Evolutionary conservation across 2,329 filamentous ascomycete genomes (phyloP).

Genomic region (Sporothrix brasiliensis): DNA sequence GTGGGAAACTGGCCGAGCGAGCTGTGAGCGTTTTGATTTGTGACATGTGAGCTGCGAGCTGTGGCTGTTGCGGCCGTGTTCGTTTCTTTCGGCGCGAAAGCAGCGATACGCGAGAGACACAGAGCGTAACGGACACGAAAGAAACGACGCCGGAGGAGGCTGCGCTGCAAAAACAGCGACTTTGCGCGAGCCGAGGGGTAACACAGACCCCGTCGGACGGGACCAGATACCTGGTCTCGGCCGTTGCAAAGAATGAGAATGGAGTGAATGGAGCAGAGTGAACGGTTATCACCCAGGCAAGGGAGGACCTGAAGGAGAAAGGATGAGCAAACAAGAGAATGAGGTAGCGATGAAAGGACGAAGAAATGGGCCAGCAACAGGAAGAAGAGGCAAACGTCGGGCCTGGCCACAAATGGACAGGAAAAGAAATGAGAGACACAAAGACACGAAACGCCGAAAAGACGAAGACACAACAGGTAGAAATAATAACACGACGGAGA

Average conservation of each 20-base stretch:
- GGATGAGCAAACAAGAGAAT: not conserved
- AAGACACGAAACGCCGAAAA: not conserved
- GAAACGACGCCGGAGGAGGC: not conserved
- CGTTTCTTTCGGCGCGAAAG: not conserved
- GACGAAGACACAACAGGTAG: not conserved
- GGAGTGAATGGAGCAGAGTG: not conserved
- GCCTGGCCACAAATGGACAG: not conserved
- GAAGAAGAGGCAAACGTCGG: not conserved
- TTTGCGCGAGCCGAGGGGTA: conserved; percentile 28
- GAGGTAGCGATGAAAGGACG: not conserved
- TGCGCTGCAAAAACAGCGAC: conserved; percentile 17
- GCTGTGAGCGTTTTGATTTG: not conserved
- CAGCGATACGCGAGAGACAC: conserved; percentile 11
- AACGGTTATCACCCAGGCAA: conserved; percentile 3
- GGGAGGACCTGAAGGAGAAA: not conserved
- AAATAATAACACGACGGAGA: not conserved
- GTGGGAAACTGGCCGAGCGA: not conserved
- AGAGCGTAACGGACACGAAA: not conserved
- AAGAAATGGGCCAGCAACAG: not conserved
- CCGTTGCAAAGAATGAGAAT: conserved; percentile 27
- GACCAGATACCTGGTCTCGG: conserved; percentile 27
- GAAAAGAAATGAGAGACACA: not conserved
- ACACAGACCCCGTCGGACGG: conserved; percentile 30
- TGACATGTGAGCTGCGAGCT: not conserved
- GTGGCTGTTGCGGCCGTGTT: conserved; percentile 9